A percentile compares a stretch with the other conserved stretches of the same genome.
These are phyloP conservation scores for Danielia oregonensis DNA, from an alignment of 805 yeast species.

Conservation along the genomic window DNA sequence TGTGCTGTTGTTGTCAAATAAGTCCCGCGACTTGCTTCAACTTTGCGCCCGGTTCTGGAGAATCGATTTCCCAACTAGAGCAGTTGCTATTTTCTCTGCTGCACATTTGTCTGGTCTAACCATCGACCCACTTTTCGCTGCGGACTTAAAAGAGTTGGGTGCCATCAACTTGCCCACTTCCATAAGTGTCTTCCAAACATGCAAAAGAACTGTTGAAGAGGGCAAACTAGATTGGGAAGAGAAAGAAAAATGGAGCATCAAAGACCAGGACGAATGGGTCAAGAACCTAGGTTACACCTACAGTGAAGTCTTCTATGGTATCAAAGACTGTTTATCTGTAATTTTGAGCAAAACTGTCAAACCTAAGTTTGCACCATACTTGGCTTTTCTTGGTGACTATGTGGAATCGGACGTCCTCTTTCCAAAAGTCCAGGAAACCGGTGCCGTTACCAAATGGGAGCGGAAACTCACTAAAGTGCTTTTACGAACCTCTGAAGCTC, in stretches of 20 bases:
- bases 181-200: slow-evolving; percentile 23
- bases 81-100: slow-evolving; percentile 50
- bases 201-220: slow-evolving; percentile 30
- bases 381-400: slow-evolving; percentile 47
- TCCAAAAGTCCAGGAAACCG: slow-evolving; percentile 28
- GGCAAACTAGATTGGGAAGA: slow-evolving; percentile 30
- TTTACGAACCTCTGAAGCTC: slow-evolving; percentile 31
- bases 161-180: slow-evolving; percentile 30
- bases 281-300: slow-evolving; percentile 43
- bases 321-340: slow-evolving; percentile 40
- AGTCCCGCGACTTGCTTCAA: slow-evolving; percentile 40
- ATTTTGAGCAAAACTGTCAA: slow-evolving; percentile 40
- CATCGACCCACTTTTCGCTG: slow-evolving; percentile 22
- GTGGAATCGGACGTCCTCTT: slow-evolving; percentile 48
- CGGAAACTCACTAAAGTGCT: slow-evolving; percentile 32
- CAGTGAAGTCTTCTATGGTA: slow-evolving; percentile 42
- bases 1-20: slow-evolving; percentile 32
- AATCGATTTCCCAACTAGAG: slow-evolving; percentile 46
- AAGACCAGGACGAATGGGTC: slow-evolving; percentile 51
- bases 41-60: slow-evolving; percentile 58
- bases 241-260: slow-evolving; percentile 28
- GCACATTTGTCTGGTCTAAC: slow-evolving; percentile 31
- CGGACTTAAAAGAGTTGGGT: slow-evolving; percentile 21
- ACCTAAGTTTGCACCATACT: slow-evolving; percentile 57
- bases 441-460: slow-evolving; percentile 46